Evolutionary conservation across 148 eudicot species (phyloP), one percentile per base, ranked within the genome.

Genomic region (Drosera capensis): DNA sequence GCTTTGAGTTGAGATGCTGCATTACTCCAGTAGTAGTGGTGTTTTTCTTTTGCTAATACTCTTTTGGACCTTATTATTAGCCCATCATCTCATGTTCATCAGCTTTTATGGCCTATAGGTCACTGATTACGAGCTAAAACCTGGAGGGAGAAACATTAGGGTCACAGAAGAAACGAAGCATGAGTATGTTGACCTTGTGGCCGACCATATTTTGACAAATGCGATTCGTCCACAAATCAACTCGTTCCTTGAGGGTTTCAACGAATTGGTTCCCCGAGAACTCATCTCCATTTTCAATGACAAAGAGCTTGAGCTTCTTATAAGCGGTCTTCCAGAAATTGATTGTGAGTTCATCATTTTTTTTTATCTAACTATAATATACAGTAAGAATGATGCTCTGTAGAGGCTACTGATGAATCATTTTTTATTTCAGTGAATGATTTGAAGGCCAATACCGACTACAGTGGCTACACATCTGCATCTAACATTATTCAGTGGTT

Each of bases 131-230:
- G 99, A 90, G 72, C 95, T 90, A 40, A 90, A 85, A 65, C 99
- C 95, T 40, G 99, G 99, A 58, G 99, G 99, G 48, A 76, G 95
- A 63, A 90, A 90, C 50, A 78, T 62, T 49, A 70, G 95, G 66
- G 99, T 90, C 35, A 90, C 94, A 28, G 99, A 90, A 65, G 99
- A 90, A 62, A 90, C 95, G 40, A 90, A 90, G 62, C 99, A 90
- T 16, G 95, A 90, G 64, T 90, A 90, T 50, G 99, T 90, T 28
- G 99, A 85, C 54, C 93, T 90, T 51, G 99, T 90, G 52, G 99
- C 95, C 38, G 95, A 90, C 51, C 99, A 90, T 65, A 85, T 76
- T 19, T 67, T 90, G 70, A 90, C 99, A 15, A 90, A 85, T 68
- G 99, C 99, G 14, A 90, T 90, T 37, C 93, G 99, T 16, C 99